Percentiles rank a stretch among this genome's conserved stretches.
Conservation (phyloP, 805 yeast species). For the Wickerhamiella brachini region DNA sequence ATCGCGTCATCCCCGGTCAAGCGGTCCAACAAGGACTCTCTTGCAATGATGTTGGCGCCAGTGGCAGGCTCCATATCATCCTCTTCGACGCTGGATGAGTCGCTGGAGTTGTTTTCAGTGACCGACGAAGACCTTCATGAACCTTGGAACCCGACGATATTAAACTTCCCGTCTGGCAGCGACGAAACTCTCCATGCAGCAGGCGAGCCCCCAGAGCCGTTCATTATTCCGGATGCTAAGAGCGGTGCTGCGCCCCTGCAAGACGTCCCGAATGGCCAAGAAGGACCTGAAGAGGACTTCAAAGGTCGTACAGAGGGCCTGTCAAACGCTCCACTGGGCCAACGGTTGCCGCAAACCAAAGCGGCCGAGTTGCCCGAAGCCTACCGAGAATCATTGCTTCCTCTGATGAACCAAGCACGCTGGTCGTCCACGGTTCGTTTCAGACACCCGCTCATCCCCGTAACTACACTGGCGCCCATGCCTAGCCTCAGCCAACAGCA, state of each 20-base stretch:
- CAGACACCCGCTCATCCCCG: slow-evolving; percentile 14
- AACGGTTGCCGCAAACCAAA: too few species aligned
- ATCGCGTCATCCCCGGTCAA: neutral
- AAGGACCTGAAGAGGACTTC: too few species aligned
- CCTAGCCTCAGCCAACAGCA: neutral
- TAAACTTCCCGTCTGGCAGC: neutral
- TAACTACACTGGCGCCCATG: slow-evolving; percentile 2
- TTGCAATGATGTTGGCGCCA: neutral
- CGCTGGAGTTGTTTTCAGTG: slow-evolving; percentile 1
- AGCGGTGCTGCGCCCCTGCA: too few species aligned
- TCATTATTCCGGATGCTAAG: too few species aligned
- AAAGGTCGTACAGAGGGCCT: too few species aligned
- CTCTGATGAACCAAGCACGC: neutral
- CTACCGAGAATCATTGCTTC: neutral
- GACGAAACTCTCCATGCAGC: neutral
- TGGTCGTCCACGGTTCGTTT: slow-evolving; percentile 8
- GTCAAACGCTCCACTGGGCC: too few species aligned
- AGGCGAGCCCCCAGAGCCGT: too few species aligned
- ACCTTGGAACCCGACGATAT: neutral
- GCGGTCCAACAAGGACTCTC: neutral
- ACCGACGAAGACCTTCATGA: neutral
- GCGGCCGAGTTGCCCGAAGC: too few species aligned
- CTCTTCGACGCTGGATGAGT: slow-evolving; percentile 1
- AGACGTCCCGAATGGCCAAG: too few species aligned
- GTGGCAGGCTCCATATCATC: slow-evolving; percentile 1